Evolutionary conservation across 2,329 filamentous ascomycete genomes (phyloP), one percentile per base, ranked within the genome.

Genomic region (Phyllosticta capitalensis): DNA sequence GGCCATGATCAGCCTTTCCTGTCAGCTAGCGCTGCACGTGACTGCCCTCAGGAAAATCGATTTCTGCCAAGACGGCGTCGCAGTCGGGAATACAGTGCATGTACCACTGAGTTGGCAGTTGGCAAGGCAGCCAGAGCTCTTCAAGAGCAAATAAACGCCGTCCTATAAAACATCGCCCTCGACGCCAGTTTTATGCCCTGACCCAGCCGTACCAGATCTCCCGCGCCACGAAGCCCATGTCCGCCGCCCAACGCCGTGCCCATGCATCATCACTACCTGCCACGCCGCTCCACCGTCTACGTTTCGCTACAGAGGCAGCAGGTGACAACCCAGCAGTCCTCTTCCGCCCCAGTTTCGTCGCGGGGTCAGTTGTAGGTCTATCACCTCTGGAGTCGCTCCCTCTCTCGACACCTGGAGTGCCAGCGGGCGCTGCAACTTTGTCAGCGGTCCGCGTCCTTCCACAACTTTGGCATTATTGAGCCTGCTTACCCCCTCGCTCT

Each of bases 301-400:
- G 14, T 19, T n/a, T n/a, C 48, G 48, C 51, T 77, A 95, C 60
- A 95, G 65, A 24, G 90, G 90, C 65, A 96, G 75, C 64, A 97
- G 83, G 76, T 96, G 92, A 72, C 92, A 99, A 58, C 92, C 92
- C 67, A 99, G 76, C 71, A 95, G 77, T 12, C 92, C 94, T 72
- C 90, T 81, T 28, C 94, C 94, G 65, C 92, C 92, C 92, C 94
- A 99, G 69, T 92, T 81, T 52, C 84, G 83, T 66, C 84, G 82
- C 57, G 92, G 92, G 54, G 80, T 89, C 64, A 99, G 75, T 64
- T 83, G 85, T 67, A 96, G 74, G 60, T 85, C 81, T 61, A 94
- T 72, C 64, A 90, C 74, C 56, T 74, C 71, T 20, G 69, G 61
- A 52, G 69, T 21, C 20, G 21, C 58, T 33, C 58, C 54, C 1